These are phyloP conservation scores for Blastobotrys malaysiensis DNA, from an alignment of 1,139 yeast genomes.

Conservation along the genomic window DNA sequence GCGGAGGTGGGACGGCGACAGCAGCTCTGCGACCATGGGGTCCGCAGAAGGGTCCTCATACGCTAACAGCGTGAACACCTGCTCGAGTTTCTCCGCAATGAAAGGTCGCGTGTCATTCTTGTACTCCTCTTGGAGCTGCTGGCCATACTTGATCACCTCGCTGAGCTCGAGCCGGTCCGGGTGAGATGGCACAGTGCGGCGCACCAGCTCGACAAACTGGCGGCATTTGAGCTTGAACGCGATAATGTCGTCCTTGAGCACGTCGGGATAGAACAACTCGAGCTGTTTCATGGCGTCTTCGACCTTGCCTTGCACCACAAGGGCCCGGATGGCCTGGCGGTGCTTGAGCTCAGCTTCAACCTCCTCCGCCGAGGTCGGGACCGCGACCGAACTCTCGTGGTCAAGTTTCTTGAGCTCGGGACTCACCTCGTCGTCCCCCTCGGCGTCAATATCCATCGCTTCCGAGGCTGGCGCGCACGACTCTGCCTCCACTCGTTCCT, in stretches of 20 bases:
- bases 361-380: neutral
- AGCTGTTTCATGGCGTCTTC: constrained; percentile 44
- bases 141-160: constrained; percentile 43
- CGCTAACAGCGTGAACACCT: constrained; percentile 48
- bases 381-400: constrained; percentile 3
- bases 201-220: constrained; percentile 44
- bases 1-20: constrained; percentile 35
- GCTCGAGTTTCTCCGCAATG: constrained; percentile 34
- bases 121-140: constrained; percentile 40
- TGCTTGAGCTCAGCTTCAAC: constrained; percentile 31
- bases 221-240: constrained; percentile 51
- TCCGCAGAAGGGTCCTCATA: constrained; percentile 43
- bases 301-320: constrained; percentile 45
- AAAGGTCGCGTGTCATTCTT: constrained; percentile 29
- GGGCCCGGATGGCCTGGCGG: constrained; percentile 49
- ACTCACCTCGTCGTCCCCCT: neutral
- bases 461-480: constrained; percentile 3
- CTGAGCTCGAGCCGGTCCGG: constrained; percentile 6
- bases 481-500: constrained; percentile 32
- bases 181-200: constrained; percentile 11
- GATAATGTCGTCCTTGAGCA: constrained; percentile 42
- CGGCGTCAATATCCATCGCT: constrained; percentile 7
- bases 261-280: constrained; percentile 41
- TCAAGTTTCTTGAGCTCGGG: neutral
- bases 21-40: constrained; percentile 30